Conservation (phyloP, 768 basidiomycete genomes). For the Mycena alexandri region DNA sequence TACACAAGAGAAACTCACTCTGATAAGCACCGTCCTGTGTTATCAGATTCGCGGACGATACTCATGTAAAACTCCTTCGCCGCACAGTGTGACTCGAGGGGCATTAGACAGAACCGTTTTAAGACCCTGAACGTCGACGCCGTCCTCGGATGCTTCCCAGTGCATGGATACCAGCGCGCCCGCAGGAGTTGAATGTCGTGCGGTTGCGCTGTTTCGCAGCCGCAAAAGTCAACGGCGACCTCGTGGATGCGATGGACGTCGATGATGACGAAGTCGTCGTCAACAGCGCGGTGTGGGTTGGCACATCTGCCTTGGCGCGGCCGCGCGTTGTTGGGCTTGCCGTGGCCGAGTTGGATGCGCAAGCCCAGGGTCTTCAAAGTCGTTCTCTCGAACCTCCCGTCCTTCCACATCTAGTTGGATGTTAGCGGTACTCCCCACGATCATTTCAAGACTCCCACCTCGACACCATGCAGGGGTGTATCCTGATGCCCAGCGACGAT, state of each 20-base stretch:
- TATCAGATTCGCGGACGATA: conserved; percentile 5
- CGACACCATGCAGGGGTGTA: conserved; percentile 32
- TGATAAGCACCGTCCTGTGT: not conserved
- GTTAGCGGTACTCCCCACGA: not conserved
- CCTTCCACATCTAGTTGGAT: conserved; percentile 31
- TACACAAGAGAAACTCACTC: not conserved
- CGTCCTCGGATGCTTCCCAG: conserved; percentile 3
- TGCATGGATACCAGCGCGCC: conserved; percentile 26
- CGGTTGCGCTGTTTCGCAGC: conserved; percentile 20
- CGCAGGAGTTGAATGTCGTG: conserved; percentile 30
- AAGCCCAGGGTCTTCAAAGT: conserved; percentile 37
- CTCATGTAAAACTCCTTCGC: conserved; percentile 6
- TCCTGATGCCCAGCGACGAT: conserved; percentile 26
- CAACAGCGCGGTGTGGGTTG: not conserved
- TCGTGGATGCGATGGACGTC: conserved; percentile 27
- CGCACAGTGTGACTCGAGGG: conserved; percentile 6
- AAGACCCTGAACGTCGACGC: conserved; percentile 10
- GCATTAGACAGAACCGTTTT: not conserved
- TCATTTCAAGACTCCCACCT: conserved; percentile 19
- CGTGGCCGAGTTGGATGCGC: conserved; percentile 36
- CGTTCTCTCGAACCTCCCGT: conserved; percentile 22
- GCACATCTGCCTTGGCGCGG: not conserved
- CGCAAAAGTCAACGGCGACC: conserved; percentile 31
- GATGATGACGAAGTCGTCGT: conserved; percentile 28
- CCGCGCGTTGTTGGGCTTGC: not conserved